These are phyloP conservation scores for Hura crepitans DNA, from an alignment of 441 rosid species.

Conservation along the genomic window DNA sequence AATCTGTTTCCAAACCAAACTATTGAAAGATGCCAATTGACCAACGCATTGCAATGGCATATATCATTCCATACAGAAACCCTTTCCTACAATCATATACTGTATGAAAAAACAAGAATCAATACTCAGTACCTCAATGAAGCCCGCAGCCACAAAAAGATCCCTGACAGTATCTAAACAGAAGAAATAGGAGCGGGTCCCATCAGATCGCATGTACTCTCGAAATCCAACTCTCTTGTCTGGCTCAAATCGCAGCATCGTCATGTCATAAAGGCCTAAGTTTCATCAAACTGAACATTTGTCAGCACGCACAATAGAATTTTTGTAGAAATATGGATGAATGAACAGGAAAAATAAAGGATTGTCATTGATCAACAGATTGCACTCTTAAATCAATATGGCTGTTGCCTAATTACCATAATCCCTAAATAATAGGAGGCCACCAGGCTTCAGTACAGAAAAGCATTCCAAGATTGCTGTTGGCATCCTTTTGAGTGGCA, in stretches of 20 bases:
- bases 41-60: conserved; percentile 4
- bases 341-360: neutral
- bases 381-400: neutral
- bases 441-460: conserved; percentile 75
- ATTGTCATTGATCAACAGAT: neutral
- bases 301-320: conserved; percentile 12
- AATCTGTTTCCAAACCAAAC: conserved; percentile 3
- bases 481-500: conserved; percentile 62
- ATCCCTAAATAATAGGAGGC: conserved; percentile 73
- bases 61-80: neutral
- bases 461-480: conserved; percentile 54
- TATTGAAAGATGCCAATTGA: neutral
- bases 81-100: neutral
- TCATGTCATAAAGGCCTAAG: conserved; percentile 88
- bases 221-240: conserved; percentile 70
- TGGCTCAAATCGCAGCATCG: conserved; percentile 76
- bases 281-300: conserved; percentile 23
- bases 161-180: conserved; percentile 53
- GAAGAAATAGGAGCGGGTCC: conserved; percentile 89
- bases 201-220: conserved; percentile 73
- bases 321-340: neutral
- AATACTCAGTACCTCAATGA: conserved; percentile 50
- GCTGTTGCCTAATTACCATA: conserved; percentile 53
- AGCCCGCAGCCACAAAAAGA: conserved; percentile 63
- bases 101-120: neutral